phyloP scores from a whole-genome alignment of 1,284 basidiomycete genomes.

The Prillingera fragicola region DNA sequence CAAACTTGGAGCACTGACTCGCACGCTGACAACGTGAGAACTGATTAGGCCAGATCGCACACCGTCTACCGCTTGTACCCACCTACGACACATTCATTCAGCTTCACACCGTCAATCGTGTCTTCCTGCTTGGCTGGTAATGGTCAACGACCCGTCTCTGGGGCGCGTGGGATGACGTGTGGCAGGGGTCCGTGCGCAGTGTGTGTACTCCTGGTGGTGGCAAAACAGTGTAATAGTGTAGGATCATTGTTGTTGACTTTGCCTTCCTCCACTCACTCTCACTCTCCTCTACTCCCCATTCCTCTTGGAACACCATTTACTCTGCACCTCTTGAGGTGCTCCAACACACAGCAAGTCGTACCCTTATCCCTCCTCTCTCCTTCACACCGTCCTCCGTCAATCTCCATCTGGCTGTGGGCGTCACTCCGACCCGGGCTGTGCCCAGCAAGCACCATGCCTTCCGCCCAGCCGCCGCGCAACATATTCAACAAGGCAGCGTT shows the following conservation, averaged over 20 bases:
- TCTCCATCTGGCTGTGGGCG: neutral
- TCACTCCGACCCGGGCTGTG: neutral
- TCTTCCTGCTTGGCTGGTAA: too few species aligned
- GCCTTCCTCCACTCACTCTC: neutral
- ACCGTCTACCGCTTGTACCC: too few species aligned
- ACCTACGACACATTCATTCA: too few species aligned
- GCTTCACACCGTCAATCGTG: too few species aligned
- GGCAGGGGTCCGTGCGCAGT: neutral
- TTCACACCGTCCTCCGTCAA: neutral
- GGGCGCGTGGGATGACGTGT: too few species aligned
- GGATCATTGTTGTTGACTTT: neutral
- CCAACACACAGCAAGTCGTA: neutral
- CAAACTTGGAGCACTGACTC: neutral
- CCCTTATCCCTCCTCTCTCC: neutral
- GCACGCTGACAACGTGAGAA: neutral
- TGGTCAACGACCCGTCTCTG: too few species aligned
- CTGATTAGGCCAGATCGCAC: neutral
- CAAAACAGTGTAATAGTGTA: too few species aligned
- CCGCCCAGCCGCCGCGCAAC: neutral
- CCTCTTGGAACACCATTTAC: too few species aligned
- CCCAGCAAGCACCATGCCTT: neutral
- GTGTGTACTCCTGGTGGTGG: neutral
- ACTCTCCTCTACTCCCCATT: neutral
- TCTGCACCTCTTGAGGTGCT: too few species aligned
- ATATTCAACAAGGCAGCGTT: neutral